Percentiles rank a stretch among this genome's conserved stretches.
phyloP scores from a whole-genome alignment of 2,329 filamentous ascomycete species.

The Ophiobolus disseminans region DNA sequence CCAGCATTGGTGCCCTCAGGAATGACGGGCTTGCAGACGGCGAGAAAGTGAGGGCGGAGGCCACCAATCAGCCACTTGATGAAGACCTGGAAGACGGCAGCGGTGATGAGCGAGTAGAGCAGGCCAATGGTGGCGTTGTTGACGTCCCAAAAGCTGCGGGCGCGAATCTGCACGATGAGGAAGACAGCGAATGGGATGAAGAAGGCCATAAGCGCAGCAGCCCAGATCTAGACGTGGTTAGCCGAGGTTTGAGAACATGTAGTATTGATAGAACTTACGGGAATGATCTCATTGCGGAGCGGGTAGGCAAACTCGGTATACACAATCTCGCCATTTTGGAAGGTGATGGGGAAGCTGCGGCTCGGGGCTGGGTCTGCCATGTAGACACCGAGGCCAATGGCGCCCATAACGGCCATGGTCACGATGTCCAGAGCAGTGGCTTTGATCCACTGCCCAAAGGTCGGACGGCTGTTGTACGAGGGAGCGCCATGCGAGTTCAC shows the following conservation, averaged over 20 bases:
- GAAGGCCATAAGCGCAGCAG: slow-evolving; percentile 69
- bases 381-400: slow-evolving; percentile 72
- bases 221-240: slow-evolving; percentile 68
- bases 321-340: slow-evolving; percentile 71
- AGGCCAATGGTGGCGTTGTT: slow-evolving; percentile 76
- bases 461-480: slow-evolving; percentile 53
- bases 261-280: not conserved
- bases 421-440: slow-evolving; percentile 71
- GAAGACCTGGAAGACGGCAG: slow-evolving; percentile 79
- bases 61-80: slow-evolving; percentile 77
- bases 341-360: slow-evolving; percentile 73
- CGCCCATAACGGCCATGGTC: slow-evolving; percentile 71
- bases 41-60: slow-evolving; percentile 70
- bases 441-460: slow-evolving; percentile 74
- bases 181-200: slow-evolving; percentile 72
- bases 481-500: slow-evolving; percentile 20
- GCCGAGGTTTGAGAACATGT: not conserved
- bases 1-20: slow-evolving; percentile 45
- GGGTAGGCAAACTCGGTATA: slow-evolving; percentile 75
- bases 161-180: slow-evolving; percentile 70
- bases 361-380: slow-evolving; percentile 69
- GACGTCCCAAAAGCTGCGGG: slow-evolving; percentile 60
- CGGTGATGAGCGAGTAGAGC: slow-evolving; percentile 72
- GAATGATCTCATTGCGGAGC: slow-evolving; percentile 63
- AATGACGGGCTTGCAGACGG: slow-evolving; percentile 71